Percentiles rank a stretch among this genome's conserved stretches.
Conservation (phyloP, 2,329 filamentous ascomycete genomes). For the Hypoxylon sp. region DNA sequence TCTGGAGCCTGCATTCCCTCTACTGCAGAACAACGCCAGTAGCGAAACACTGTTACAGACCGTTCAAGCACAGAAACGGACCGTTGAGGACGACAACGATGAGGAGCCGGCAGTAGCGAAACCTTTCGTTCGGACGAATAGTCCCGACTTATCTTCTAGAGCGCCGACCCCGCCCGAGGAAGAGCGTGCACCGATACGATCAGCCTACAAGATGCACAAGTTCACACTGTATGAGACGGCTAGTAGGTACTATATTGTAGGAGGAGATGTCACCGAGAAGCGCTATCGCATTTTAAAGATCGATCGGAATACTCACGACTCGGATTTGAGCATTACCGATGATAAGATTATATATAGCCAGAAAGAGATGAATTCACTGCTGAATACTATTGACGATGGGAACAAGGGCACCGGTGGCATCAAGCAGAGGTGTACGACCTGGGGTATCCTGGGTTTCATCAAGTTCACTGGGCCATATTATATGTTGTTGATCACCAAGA, state of each 20-base stretch:
- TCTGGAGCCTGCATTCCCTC: constrained; percentile 57
- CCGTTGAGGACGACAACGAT: constrained; percentile 67
- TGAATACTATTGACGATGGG: constrained; percentile 94
- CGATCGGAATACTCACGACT: constrained; percentile 85
- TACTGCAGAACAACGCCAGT: constrained; percentile 60
- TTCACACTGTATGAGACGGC: constrained; percentile 98
- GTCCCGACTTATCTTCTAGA: constrained; percentile 61
- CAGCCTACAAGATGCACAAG: constrained; percentile 85
- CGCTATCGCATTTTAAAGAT: constrained; percentile 95
- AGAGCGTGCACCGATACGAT: constrained; percentile 53
- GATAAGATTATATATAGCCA: constrained; percentile 96
- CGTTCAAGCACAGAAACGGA: constrained; percentile 51
- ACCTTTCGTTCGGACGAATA: constrained; percentile 70
- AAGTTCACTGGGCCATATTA: constrained; percentile 96
- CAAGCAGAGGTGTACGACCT: constrained; percentile 89
- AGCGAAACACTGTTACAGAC: constrained; percentile 56
- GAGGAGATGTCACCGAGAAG: constrained; percentile 89
- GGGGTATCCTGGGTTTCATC: constrained; percentile 96
- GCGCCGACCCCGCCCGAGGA: constrained; percentile 49
- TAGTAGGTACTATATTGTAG: constrained; percentile 93
- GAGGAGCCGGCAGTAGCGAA: constrained; percentile 71
- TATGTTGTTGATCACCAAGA: constrained; percentile 96
- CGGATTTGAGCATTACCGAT: constrained; percentile 86
- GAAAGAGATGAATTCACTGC: constrained; percentile 91
- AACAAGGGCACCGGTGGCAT: constrained; percentile 92